These are phyloP conservation scores for Xylaria palmicola DNA, from an alignment of 495 filamentous ascomycete species.

Conservation along the genomic window DNA sequence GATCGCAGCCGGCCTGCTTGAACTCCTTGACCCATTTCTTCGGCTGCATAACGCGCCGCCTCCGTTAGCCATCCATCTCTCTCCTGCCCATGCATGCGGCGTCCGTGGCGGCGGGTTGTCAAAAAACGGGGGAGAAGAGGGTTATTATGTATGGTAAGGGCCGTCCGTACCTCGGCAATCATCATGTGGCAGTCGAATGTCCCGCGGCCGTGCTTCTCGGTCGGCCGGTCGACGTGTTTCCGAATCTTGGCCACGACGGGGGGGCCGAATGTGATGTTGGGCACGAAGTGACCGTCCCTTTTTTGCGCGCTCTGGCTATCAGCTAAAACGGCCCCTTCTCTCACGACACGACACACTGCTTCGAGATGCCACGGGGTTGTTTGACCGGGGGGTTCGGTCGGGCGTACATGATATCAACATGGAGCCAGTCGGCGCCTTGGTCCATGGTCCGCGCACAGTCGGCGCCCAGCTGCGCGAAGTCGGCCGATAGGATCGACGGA, in stretches of 20 bases:
- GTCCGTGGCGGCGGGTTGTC: too few species aligned
- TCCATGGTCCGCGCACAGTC: conserved; percentile 82
- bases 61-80: neutral
- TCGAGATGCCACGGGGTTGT: neutral
- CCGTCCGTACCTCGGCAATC: conserved; percentile 81
- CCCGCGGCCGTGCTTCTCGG: conserved; percentile 62
- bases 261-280: conserved; percentile 93
- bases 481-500: conserved; percentile 93
- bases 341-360: too few species aligned
- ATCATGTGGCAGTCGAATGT: conserved; percentile 99
- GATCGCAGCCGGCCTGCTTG: conserved; percentile 87
- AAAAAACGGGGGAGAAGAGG: too few species aligned
- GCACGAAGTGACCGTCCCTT: conserved; percentile 92
- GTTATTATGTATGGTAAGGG: too few species aligned
- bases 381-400: neutral
- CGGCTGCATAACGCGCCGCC: conserved; percentile 53
- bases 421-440: conserved; percentile 84
- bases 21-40: conserved; percentile 98
- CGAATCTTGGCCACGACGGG: conserved; percentile 94
- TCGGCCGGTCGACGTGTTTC: conserved; percentile 64
- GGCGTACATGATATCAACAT: conserved; percentile 80
- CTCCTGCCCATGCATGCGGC: too few species aligned
- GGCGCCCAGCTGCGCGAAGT: conserved; percentile 83
- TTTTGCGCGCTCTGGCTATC: conserved; percentile 13
- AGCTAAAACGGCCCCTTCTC: neutral